Base-by-base conservation (phyloP, 2,329 filamentous ascomycete genomes). In the Venturia pyrina region DNA sequence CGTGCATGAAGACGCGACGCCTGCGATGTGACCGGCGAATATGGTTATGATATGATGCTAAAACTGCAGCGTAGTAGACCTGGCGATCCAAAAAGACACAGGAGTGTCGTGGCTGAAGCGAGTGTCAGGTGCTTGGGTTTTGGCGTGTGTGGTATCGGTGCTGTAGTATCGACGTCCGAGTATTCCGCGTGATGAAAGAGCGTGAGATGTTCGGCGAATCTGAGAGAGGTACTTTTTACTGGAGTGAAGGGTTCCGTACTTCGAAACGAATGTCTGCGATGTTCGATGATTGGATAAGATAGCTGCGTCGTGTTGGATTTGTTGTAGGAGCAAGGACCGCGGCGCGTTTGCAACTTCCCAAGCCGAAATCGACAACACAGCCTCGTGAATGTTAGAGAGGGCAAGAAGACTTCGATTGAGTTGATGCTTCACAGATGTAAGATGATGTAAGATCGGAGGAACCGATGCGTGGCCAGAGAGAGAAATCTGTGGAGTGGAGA, bases 41-140 rank as follows among this genome's bases (percentile, higher is more conserved):
- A 37, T 59, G 15, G 10, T 59, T 37, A 32, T n/a, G 53, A 37
- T 59, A 59, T 59, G 28, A n/a, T 59, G 53, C 53, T 59, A 59
- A 59, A 15, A 37, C 32, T 59, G 53, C 19, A 59, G 5, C 28
- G 53, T 37, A 37, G 37, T 59, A 11, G 53, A 37, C 53, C 28
- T 37, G 53, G 19, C 53, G 53, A 59, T 59, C 53, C 53, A 59
- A 59, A 59, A 59, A 59, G 53, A 59, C 53, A 59, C 53, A 15
- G 32, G 2, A 19, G 53, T 59, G 53, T 59, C 53, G 53, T 59
- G 19, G 15, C 28, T 37, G 53, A 28, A 59, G 53, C 17, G 53
- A 21, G 28, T 59, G 32, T 37, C 17, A 10, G 28, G 53, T 59
- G 53, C 37, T 34, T 53, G 21, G 21, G 21, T 10, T 24, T 53